Evolutionary conservation across 768 basidiomycete genomes (phyloP).

Genomic region (Boletus rufocinnamomeus): DNA sequence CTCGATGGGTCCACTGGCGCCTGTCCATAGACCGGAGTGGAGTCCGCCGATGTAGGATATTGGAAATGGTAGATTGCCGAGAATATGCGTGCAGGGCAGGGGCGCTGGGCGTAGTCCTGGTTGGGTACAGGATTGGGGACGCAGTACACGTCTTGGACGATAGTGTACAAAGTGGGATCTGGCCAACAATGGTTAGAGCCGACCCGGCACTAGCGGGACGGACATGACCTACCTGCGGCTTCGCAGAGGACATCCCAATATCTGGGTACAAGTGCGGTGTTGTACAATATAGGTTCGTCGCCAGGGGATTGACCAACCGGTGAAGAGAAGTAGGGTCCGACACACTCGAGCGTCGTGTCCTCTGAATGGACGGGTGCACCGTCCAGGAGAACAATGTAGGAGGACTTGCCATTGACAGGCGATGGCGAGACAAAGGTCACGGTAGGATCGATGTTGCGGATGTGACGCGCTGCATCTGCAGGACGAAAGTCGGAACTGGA

Average conservation of each 20-base stretch:
- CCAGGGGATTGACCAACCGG: slow-evolving; percentile 24
- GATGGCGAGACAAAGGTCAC: slow-evolving; percentile 60
- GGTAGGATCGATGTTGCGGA: slow-evolving; percentile 64
- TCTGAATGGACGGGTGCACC: slow-evolving; percentile 56
- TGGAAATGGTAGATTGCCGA: slow-evolving; percentile 61
- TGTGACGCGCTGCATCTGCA: slow-evolving; percentile 46
- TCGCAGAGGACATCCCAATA: slow-evolving; percentile 64
- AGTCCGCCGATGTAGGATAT: slow-evolving; percentile 33
- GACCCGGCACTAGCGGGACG: not conserved
- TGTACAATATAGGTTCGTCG: slow-evolving; percentile 50
- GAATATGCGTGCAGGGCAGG: slow-evolving; percentile 44
- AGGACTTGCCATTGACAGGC: slow-evolving; percentile 51
- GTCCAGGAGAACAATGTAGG: slow-evolving; percentile 55
- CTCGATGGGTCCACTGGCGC: slow-evolving; percentile 16
- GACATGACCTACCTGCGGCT: slow-evolving; percentile 47
- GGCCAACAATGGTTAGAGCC: not conserved
- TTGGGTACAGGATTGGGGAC: slow-evolving; percentile 31
- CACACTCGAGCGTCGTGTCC: slow-evolving; percentile 37
- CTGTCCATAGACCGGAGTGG: slow-evolving; percentile 14
- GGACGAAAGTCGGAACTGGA: slow-evolving; percentile 5
- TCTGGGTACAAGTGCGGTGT: slow-evolving; percentile 58
- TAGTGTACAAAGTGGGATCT: slow-evolving; percentile 70
- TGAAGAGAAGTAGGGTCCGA: slow-evolving; percentile 37
- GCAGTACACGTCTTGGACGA: slow-evolving; percentile 60
- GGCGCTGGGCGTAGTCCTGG: slow-evolving; percentile 20